A percentile compares a stretch with the other conserved stretches of the same genome.
Evolutionary conservation across 345 rosid genomes (phyloP).

Genomic region (Kandelia obovata): DNA sequence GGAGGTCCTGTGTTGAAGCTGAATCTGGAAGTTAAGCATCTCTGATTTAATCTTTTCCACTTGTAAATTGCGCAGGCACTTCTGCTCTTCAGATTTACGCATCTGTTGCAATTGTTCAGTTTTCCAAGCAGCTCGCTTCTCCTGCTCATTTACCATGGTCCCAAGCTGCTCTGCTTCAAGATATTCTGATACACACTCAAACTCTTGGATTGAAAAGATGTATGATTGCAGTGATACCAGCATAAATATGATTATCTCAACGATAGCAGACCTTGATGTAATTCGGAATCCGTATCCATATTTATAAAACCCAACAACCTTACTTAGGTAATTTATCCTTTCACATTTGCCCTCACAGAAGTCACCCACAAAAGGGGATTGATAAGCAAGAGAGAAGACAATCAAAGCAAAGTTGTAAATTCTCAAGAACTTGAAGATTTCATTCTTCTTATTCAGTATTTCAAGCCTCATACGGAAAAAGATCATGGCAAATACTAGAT

Average conservation of each 20-base stretch:
- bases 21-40: slow-evolving; percentile 43
- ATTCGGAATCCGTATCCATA: slow-evolving; percentile 50
- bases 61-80: slow-evolving; percentile 39
- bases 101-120: slow-evolving; percentile 41
- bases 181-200: slow-evolving; percentile 39
- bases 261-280: slow-evolving; percentile 46
- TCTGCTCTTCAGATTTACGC: slow-evolving; percentile 40
- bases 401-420: slow-evolving; percentile 43
- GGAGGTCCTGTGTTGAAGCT: slow-evolving; percentile 29
- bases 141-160: slow-evolving; percentile 36
- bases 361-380: slow-evolving; percentile 39
- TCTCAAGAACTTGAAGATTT: slow-evolving; percentile 38
- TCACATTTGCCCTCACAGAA: slow-evolving; percentile 30
- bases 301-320: slow-evolving; percentile 42
- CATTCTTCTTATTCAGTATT: slow-evolving; percentile 37
- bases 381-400: slow-evolving; percentile 46
- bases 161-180: slow-evolving; percentile 46
- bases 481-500: slow-evolving; percentile 48
- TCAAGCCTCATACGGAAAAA: slow-evolving; percentile 49
- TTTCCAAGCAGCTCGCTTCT: slow-evolving; percentile 46
- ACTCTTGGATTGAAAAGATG: slow-evolving; percentile 39
- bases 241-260: slow-evolving; percentile 47
- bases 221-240: slow-evolving; percentile 43
- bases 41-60: slow-evolving; percentile 52
- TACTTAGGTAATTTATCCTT: slow-evolving; percentile 23